A percentile compares a stretch with the other conserved stretches of the same genome.
These are phyloP conservation scores for Mytilinidion resinicola DNA, from an alignment of 495 filamentous ascomycete species.

Conservation along the genomic window DNA sequence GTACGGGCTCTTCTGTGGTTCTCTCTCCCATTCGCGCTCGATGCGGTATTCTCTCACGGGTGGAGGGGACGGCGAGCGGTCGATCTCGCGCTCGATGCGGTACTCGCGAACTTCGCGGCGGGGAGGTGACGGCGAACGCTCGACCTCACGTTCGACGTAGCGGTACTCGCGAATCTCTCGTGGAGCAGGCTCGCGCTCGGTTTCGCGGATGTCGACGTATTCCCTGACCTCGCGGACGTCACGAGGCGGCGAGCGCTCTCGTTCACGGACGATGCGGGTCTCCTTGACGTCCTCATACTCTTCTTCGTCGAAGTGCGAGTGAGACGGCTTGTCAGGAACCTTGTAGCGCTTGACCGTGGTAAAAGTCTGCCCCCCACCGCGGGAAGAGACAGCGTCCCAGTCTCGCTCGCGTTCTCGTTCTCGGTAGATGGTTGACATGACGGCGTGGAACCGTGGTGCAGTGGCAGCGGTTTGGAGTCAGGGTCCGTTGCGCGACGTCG, in stretches of 20 bases:
- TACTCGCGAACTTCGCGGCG: constrained; percentile 28
- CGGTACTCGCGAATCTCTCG: constrained; percentile 27
- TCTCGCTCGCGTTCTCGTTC: constrained; percentile 29
- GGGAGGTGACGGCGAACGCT: constrained; percentile 27
- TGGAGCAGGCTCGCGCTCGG: constrained; percentile 1
- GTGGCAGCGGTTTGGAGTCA: not conserved
- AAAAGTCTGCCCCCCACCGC: constrained; percentile 24
- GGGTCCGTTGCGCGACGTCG: not conserved
- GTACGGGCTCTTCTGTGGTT: constrained; percentile 25
- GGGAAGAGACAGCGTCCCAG: constrained; percentile 24
- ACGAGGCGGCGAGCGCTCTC: constrained; percentile 10
- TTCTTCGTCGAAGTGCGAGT: constrained; percentile 19
- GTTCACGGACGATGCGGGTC: constrained; percentile 31
- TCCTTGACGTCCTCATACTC: constrained; percentile 26
- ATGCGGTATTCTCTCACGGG: constrained; percentile 31
- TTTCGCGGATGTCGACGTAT: constrained; percentile 16
- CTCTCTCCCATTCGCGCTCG: constrained; percentile 31
- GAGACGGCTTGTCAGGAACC: constrained; percentile 29
- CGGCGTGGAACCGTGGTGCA: not conserved
- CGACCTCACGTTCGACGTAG: constrained; percentile 32
- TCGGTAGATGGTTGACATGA: constrained; percentile 27
- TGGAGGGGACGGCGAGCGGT: constrained; percentile 26
- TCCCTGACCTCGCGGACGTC: constrained; percentile 18
- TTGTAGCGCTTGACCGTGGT: constrained; percentile 40
- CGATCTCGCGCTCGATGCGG: constrained; percentile 30